Evolutionary conservation across 1,284 basidiomycete species (phyloP).

Genomic region (Austropuccinia psidii): DNA sequence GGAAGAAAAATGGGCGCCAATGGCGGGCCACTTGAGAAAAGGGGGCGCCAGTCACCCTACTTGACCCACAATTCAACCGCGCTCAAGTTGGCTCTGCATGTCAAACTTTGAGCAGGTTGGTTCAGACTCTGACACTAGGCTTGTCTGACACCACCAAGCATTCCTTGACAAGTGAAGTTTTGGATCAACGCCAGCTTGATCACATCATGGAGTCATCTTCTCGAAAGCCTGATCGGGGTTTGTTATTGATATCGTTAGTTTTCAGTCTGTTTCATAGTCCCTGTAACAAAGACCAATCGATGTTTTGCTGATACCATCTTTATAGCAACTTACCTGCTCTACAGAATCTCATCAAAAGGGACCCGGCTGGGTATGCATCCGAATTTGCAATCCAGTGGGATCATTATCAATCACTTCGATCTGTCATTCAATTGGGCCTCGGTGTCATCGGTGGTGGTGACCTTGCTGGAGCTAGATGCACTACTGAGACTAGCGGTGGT

Average conservation of each 20-base stretch:
- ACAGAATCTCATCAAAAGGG: slow-evolving; percentile 90
- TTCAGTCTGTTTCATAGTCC: not conserved
- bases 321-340: slow-evolving; percentile 57
- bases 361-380: slow-evolving; percentile 81
- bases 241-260: slow-evolving; percentile 22
- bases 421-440: slow-evolving; percentile 62
- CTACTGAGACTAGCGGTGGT: slow-evolving; percentile 34
- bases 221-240: slow-evolving; percentile 26
- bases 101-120: too few relatives aligned
- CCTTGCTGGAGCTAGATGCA: slow-evolving; percentile 23
- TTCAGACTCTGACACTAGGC: too few relatives aligned
- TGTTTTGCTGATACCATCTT: not conserved
- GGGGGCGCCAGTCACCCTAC: too few relatives aligned
- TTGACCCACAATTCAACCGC: too few relatives aligned
- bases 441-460: slow-evolving; percentile 37
- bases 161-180: too few relatives aligned
- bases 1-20: too few relatives aligned
- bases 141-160: too few relatives aligned
- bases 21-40: too few relatives aligned
- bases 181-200: not conserved
- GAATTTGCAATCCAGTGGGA: slow-evolving; percentile 99
- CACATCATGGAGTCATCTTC: slow-evolving; percentile 24
- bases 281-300: accelerated
- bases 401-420: slow-evolving; percentile 78
- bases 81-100: too few relatives aligned